phyloP scores from a whole-genome alignment of 257 asterid genomes.

The Pogostemon cablin region DNA sequence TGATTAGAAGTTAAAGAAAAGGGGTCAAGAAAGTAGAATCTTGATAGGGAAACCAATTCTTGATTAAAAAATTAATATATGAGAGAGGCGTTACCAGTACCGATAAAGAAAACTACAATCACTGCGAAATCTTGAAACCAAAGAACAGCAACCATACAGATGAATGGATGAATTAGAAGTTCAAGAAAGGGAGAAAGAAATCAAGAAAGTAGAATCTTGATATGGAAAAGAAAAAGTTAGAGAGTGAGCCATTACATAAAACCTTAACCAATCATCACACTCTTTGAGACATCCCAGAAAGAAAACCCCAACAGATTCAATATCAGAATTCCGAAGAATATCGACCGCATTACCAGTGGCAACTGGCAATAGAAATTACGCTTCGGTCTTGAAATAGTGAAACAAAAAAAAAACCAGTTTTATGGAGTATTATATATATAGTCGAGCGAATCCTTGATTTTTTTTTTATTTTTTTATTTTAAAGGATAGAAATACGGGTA shows the following conservation, averaged over 20 bases:
- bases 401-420: constrained; percentile 32
- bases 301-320: neutral
- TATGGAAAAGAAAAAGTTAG: neutral
- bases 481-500: constrained; percentile 7
- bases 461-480: neutral
- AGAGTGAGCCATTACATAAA: constrained; percentile 18
- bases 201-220: neutral
- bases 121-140: no score
- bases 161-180: constrained; percentile 5
- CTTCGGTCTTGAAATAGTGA: neutral
- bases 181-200: neutral
- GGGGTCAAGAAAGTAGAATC: neutral
- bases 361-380: neutral
- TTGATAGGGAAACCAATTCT: neutral
- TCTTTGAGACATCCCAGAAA: constrained; percentile 25
- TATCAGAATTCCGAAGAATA: constrained; percentile 23
- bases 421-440: constrained; percentile 5
- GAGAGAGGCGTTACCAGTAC: constrained; percentile 16
- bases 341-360: neutral
- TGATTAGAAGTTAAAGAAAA: neutral
- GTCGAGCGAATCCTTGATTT: neutral
- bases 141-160: constrained; percentile 2
- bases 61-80: neutral
- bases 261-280: neutral
- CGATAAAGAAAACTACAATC: neutral